Evolutionary conservation across 2,329 filamentous ascomycete genomes (phyloP), one percentile per base, ranked within the genome.

Genomic region (Cladosporium sphaerospermum): DNA sequence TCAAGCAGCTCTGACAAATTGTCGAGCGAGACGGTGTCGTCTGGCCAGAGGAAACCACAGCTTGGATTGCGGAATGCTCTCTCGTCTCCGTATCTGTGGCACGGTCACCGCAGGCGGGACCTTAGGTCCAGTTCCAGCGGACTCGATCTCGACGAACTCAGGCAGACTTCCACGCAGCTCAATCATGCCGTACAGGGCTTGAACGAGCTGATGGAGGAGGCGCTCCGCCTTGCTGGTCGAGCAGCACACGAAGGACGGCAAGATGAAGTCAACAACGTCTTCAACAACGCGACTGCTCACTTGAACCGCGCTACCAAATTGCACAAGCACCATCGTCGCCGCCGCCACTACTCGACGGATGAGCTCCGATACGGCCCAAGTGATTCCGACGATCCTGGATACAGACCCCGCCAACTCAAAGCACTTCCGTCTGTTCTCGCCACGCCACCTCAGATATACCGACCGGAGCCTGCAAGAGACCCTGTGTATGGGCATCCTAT

Each of bases 121-220:
- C 5, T 42, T 4, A 9, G 14, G 9, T 42, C 43, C 13, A 34
- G 34, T 3, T 43, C 51, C 3, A 46, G 16, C 18, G 51, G 47
- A 4, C 43, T 47, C 4, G 51, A 47, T 11, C 40, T 42, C 18
- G 51, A 46, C 1, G 44, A 53, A 9, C 43, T 53, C 36, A 14
- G 51, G 10, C 36, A 47, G 13, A 46, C 43, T 8, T 53, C 51
- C 3, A 53, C 31, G 8, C 51, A 53, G 34, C 56, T 66, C 16
- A 59, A 60, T 16, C 54, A 57, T 19, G 67, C 72, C 9, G 69
- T 75, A 5, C 67, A 67, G 28, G 68, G 66, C 0, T 55, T 75
- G 5, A 72, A 75, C 54, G 63, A 69, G n/a, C 63, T 75, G 43
- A 71, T 74, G 54, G 64, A 72, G 54, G 68, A 75, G 52, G 73